Evolutionary conservation across 495 filamentous ascomycete genomes (phyloP), one percentile per base, ranked within the genome.

Genomic region (Neurospora sp.): DNA sequence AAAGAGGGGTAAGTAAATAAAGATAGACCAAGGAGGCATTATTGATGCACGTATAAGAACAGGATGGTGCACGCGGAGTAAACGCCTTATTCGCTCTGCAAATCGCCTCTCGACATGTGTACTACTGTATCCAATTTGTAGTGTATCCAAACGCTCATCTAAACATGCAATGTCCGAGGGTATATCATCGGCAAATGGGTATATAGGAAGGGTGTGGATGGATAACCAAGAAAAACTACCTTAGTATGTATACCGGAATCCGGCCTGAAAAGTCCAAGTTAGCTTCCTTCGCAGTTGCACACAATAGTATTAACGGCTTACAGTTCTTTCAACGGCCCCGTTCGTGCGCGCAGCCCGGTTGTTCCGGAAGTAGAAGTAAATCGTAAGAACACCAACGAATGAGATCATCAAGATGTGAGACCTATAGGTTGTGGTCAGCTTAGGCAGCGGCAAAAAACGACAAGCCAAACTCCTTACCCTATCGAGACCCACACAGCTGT

Each of bases 401-500:
- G 66, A 81, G 71, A 93, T 90, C 75, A 93, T 90, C 70, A 92
- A 71, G 14, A 91, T 84, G 79, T 93, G 91, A 9, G 90, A 78
- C 5, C 78, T 80, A 54, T 7, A 23, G 8, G 8, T 11, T 3
- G 46, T 70, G 44, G 72, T 75, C 14, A 14, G 18, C 37, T 16
- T 41, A 4, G 23, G 44, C 8, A 8, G 23, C 20, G 8, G 42
- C 27, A 49, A 14, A n/a, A 1, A 9, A 18, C 23, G 0, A 38
- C 16, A 66, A 69, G 18, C 0, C 5, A 27, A 6, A 8, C 0
- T 27, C 71, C 74, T 35, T 72, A 91, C 82, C 89, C 90, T 69
- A 93, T 91, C 1, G 89, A 91, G 14, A 92, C 86, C 89, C 90
- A 93, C 4, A 93, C 86, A 2, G 91, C 91, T 0, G 91, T 93